Evolutionary conservation across 2,329 filamentous ascomycete species (phyloP).

Genomic region (Ceratocystis cubensis): DNA sequence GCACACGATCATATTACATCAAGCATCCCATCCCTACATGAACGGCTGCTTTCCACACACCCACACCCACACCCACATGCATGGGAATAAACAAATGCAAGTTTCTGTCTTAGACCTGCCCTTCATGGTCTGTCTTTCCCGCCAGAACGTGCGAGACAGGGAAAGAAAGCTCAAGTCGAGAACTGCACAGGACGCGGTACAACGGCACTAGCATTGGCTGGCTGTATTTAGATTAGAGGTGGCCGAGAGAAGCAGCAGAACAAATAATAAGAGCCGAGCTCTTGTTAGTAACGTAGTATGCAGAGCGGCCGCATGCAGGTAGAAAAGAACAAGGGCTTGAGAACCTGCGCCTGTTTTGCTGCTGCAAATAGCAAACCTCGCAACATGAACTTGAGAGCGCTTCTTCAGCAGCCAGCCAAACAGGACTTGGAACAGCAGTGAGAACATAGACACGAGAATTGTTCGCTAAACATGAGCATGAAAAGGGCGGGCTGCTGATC

Average conservation of each 20-base stretch:
- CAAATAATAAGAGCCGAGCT: background rate
- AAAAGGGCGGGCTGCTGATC: background rate
- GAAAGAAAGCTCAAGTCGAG: no score
- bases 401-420: no score
- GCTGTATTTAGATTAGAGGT: no score
- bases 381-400: background rate
- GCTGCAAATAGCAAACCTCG: background rate
- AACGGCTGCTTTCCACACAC: background rate
- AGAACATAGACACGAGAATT: no score
- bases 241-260: background rate
- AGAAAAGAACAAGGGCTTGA: no score
- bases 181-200: no score
- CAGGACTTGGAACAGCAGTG: no score
- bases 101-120: background rate
- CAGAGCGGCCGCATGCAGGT: background rate
- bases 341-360: no score
- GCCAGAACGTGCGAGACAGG: no score
- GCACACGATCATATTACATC: constrained; percentile 1
- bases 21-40: background rate
- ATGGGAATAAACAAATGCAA: background rate
- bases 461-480: background rate
- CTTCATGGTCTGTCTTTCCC: background rate
- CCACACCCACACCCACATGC: background rate
- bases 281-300: background rate
- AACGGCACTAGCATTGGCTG: no score